A percentile compares a stretch with the other conserved stretches of the same genome.
phyloP scores from a whole-genome alignment of 805 yeast species.

The Tetrapisispora iriomotensis region DNA sequence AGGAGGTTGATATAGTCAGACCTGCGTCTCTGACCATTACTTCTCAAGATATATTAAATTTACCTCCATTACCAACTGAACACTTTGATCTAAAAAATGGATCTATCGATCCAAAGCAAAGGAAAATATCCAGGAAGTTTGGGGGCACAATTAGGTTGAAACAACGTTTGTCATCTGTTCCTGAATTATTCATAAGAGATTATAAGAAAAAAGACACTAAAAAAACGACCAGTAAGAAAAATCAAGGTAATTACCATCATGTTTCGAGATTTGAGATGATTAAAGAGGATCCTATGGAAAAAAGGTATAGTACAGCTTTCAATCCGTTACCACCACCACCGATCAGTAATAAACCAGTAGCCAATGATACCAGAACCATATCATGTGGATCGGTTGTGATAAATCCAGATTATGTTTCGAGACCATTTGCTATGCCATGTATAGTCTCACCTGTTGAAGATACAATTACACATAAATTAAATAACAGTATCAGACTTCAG shows the following conservation, averaged over 20 bases:
- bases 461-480: no score
- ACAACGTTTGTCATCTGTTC: constrained; percentile 25
- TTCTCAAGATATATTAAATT: constrained; percentile 17
- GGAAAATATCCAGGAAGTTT: constrained; percentile 14
- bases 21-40: constrained; percentile 27
- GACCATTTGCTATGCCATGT: constrained; percentile 7
- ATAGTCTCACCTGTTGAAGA: no score
- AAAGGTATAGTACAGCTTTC: background rate
- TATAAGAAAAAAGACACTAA: constrained; percentile 8
- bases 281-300: constrained; percentile 2
- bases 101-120: constrained; percentile 3
- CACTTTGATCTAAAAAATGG: background rate
- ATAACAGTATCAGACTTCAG: no score
- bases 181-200: constrained; percentile 23
- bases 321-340: background rate
- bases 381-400: constrained; percentile 1
- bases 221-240: background rate
- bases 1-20: constrained; percentile 20
- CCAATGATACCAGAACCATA: background rate
- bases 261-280: constrained; percentile 3
- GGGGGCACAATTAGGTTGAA: constrained; percentile 24
- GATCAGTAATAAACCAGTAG: background rate
- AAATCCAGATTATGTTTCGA: constrained; percentile 5
- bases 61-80: constrained; percentile 16
- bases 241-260: constrained; percentile 3